These are phyloP conservation scores for Eucalyptus marginata DNA, from an alignment of 345 rosid genomes.

Conservation along the genomic window DNA sequence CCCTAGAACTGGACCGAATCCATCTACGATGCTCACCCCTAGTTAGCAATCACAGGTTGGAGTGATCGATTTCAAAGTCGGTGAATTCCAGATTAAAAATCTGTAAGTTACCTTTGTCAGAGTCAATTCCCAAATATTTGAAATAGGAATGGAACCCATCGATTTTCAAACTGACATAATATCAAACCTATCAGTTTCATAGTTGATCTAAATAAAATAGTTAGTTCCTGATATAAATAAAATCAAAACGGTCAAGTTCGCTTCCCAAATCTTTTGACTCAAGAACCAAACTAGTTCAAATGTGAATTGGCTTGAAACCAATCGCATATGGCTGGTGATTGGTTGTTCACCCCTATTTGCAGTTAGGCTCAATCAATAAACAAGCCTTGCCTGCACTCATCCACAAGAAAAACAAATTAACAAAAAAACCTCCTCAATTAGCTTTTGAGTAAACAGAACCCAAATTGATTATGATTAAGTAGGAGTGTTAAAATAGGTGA, in stretches of 20 bases:
- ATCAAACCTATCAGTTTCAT: fast-evolving
- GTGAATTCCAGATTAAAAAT: neutral
- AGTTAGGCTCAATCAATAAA: neutral
- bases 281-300: neutral
- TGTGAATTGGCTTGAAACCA: neutral
- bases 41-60: neutral
- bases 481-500: neutral
- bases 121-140: neutral
- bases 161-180: no score
- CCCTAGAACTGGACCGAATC: no score
- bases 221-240: neutral
- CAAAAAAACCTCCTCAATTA: neutral
- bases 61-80: fast-evolving
- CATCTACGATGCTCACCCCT: no score
- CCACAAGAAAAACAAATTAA: neutral
- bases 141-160: neutral
- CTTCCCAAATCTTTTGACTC: neutral
- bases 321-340: fast-evolving
- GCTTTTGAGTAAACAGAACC: neutral
- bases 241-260: neutral
- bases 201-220: fast-evolving
- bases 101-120: neutral
- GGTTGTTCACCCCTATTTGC: neutral
- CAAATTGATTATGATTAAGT: neutral
- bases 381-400: neutral